Evolutionary conservation across 345 rosid genomes (phyloP).

Genomic region (Microthlaspi erraticum): DNA sequence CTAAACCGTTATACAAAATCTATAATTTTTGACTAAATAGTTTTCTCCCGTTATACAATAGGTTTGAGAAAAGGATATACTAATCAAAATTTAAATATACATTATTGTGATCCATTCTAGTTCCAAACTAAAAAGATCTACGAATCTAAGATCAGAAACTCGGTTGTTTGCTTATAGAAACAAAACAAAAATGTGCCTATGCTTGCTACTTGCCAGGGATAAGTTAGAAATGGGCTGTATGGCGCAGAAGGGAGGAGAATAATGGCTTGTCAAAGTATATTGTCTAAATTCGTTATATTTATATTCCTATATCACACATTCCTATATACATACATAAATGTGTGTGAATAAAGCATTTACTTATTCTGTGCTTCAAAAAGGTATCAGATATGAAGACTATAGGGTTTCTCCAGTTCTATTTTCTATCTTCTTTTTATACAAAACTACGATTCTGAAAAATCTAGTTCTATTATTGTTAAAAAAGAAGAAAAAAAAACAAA

Average conservation of each 20-base stretch:
- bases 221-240: slow-evolving; percentile 40
- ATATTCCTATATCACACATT: slow-evolving; percentile 37
- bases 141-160: slow-evolving; percentile 4
- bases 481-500: slow-evolving; percentile 13
- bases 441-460: slow-evolving; percentile 39
- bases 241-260: slow-evolving; percentile 28
- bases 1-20: too few relatives aligned
- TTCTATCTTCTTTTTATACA: slow-evolving; percentile 39
- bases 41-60: background rate
- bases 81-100: background rate
- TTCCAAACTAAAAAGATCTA: slow-evolving; percentile 16
- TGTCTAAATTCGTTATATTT: slow-evolving; percentile 12
- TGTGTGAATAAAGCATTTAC: slow-evolving; percentile 47
- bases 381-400: slow-evolving; percentile 39
- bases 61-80: background rate
- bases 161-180: background rate
- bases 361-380: slow-evolving; percentile 47
- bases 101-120: slow-evolving; percentile 30
- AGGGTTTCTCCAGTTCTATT: slow-evolving; percentile 43
- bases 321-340: slow-evolving; percentile 42
- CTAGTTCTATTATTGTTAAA: background rate
- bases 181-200: slow-evolving; percentile 24
- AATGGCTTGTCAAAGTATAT: slow-evolving; percentile 36
- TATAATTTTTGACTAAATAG: background rate
- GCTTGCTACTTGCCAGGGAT: slow-evolving; percentile 28